Evolutionary conservation across 2,329 filamentous ascomycete genomes (phyloP).

Genomic region (Aschersonia sp.): DNA sequence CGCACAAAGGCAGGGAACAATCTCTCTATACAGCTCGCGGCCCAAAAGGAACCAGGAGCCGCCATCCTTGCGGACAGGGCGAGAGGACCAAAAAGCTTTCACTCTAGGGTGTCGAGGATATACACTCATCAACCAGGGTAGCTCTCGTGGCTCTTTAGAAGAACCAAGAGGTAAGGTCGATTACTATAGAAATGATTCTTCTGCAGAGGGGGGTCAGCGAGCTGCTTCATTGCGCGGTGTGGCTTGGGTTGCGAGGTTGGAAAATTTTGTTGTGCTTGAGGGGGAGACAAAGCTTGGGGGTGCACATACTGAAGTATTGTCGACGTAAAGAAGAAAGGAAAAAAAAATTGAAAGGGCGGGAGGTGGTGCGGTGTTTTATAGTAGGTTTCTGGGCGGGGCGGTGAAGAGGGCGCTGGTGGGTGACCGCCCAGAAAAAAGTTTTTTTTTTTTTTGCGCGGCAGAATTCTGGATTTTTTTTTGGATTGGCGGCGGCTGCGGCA

Average conservation of each 20-base stretch:
- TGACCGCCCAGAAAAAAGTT: not conserved
- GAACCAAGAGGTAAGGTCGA: constrained; percentile 78
- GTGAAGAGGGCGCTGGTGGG: not conserved
- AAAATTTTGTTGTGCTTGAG: not conserved
- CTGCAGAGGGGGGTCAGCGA: constrained; percentile 17
- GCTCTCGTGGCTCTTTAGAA: constrained; percentile 84
- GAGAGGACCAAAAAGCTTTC: constrained; percentile 49
- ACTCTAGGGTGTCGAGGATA: constrained; percentile 84
- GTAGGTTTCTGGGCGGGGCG: not conserved
- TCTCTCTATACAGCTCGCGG: constrained; percentile 58
- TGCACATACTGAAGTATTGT: constrained; percentile 43
- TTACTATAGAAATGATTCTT: constrained; percentile 98
- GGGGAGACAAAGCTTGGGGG: constrained; percentile 13
- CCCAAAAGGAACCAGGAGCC: constrained; percentile 16
- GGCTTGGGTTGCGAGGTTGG: no score
- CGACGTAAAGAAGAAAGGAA: constrained; percentile 43
- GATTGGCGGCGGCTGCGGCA: not conserved
- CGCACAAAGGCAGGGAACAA: constrained; percentile 14
- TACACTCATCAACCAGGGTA: constrained; percentile 87
- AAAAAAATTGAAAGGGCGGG: constrained; percentile 21
- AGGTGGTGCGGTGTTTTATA: constrained; percentile 25
- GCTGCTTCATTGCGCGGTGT: not conserved
- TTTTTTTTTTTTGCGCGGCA: not conserved
- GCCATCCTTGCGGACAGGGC: constrained; percentile 48
- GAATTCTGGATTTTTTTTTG: not conserved